Evolutionary conservation across 1,284 basidiomycete genomes (phyloP).

Genomic region (Pyrrhoderma lamaoense): DNA sequence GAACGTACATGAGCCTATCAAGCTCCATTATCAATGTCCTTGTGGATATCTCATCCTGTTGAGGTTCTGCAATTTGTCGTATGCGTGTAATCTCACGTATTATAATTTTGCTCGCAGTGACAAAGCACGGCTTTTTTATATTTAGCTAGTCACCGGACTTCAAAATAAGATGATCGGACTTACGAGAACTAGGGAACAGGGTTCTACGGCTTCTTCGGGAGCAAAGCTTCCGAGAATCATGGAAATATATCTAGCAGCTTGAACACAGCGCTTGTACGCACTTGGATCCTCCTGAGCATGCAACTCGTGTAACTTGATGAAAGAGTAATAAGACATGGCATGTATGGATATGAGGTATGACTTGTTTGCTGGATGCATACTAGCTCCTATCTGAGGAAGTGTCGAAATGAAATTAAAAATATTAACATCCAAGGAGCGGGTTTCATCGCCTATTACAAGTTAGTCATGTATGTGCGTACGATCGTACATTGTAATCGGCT

Average conservation of each 20-base stretch:
- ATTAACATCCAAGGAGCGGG: constrained; percentile 4
- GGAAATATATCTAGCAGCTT: constrained; percentile 16
- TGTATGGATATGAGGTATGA: constrained; percentile 9
- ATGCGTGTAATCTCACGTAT: constrained; percentile 13
- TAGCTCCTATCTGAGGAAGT: constrained; percentile 10
- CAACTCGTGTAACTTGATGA: constrained; percentile 12
- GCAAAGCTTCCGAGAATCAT: constrained; percentile 6
- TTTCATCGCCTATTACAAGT: constrained; percentile 8
- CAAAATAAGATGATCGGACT: background rate
- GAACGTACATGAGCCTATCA: constrained; percentile 4
- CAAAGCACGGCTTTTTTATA: constrained; percentile 5
- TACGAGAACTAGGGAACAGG: constrained; percentile 11
- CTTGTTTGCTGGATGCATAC: background rate
- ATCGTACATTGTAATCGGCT: background rate
- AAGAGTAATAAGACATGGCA: constrained; percentile 11
- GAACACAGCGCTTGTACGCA: constrained; percentile 13
- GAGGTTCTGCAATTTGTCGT: background rate
- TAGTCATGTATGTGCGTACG: background rate
- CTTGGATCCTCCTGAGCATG: constrained; percentile 8
- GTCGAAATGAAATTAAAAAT: constrained; percentile 13
- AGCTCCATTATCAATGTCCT: constrained; percentile 6
- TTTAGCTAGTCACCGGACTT: background rate
- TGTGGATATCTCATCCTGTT: background rate
- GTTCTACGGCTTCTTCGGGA: constrained; percentile 3
- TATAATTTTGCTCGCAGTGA: constrained; percentile 12